A percentile compares a stretch with the other conserved stretches of the same genome.
These are phyloP conservation scores for Gossypium longicalyx DNA, from an alignment of 345 rosid genomes.

Conservation along the genomic window DNA sequence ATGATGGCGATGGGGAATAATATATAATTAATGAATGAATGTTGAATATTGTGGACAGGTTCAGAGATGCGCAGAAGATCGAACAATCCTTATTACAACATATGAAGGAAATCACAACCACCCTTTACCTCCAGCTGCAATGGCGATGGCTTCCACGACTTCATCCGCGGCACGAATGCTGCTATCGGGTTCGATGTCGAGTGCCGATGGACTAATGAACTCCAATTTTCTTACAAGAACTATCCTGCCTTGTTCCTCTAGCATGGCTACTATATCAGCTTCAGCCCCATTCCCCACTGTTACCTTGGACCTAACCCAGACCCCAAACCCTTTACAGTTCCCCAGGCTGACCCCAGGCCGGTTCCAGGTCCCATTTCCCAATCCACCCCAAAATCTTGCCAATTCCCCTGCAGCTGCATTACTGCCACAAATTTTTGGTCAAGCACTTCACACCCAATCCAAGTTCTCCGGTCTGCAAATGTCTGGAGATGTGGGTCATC, in stretches of 20 bases:
- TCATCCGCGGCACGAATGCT: slow-evolving; percentile 83
- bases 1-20: background rate
- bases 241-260: slow-evolving; percentile 80
- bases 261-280: slow-evolving; percentile 93
- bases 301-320: slow-evolving; percentile 75
- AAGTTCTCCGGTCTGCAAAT: slow-evolving; percentile 62
- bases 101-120: slow-evolving; percentile 97
- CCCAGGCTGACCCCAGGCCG: slow-evolving; percentile 36
- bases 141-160: slow-evolving; percentile 89
- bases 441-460: slow-evolving; percentile 53
- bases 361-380: slow-evolving; percentile 41
- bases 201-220: slow-evolving; percentile 68
- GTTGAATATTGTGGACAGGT: slow-evolving; percentile 37
- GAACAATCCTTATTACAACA: slow-evolving; percentile 71
- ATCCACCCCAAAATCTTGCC: slow-evolving; percentile 23
- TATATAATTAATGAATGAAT: background rate
- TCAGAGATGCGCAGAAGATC: slow-evolving; percentile 92
- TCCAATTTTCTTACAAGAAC: slow-evolving; percentile 67
- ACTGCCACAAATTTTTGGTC: slow-evolving; percentile 61
- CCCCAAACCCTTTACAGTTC: slow-evolving; percentile 34
- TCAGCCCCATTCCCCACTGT: slow-evolving; percentile 97
- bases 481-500: slow-evolving; percentile 42
- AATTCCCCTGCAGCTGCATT: slow-evolving; percentile 11
- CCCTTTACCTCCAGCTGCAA: slow-evolving; percentile 87
- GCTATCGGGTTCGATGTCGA: slow-evolving; percentile 80